Conservation (phyloP, 768 basidiomycete genomes). For the Leccinum variicolor region DNA sequence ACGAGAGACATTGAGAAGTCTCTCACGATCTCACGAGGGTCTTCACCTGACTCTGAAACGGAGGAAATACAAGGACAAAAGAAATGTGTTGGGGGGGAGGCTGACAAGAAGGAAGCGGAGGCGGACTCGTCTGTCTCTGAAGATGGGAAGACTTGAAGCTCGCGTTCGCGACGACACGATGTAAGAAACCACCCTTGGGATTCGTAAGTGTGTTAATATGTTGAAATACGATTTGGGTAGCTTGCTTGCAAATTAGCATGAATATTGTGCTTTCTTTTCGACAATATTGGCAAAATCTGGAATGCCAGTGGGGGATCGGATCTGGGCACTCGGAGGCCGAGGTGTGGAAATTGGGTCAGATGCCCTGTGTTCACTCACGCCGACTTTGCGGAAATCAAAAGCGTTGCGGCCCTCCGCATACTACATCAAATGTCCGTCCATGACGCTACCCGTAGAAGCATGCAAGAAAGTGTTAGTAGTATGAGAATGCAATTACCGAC, state of each 20-base stretch:
- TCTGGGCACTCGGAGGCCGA: neutral
- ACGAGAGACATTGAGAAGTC: constrained; percentile 22
- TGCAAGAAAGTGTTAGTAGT: neutral
- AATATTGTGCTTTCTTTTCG: neutral
- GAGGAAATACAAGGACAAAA: neutral
- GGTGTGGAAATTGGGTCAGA: neutral
- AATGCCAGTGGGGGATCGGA: neutral
- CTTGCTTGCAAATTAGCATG: neutral
- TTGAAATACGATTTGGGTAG: neutral
- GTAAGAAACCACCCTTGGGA: neutral
- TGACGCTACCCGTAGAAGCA: neutral
- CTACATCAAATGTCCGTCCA: constrained; percentile 9
- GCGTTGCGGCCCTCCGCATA: neutral
- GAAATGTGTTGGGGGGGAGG: neutral
- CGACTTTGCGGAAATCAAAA: neutral
- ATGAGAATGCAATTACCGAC: constrained; percentile 3
- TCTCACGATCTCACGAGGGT: constrained; percentile 15
- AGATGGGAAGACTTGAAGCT: constrained; percentile 9
- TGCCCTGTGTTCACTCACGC: neutral
- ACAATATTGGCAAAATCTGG: neutral
- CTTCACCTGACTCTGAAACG: neutral
- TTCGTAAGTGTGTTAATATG: neutral
- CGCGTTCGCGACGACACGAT: neutral
- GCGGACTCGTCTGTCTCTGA: neutral
- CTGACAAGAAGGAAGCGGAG: neutral